Conservation (phyloP, 2,329 filamentous ascomycete species). For the Cytospora chrysosperma region DNA sequence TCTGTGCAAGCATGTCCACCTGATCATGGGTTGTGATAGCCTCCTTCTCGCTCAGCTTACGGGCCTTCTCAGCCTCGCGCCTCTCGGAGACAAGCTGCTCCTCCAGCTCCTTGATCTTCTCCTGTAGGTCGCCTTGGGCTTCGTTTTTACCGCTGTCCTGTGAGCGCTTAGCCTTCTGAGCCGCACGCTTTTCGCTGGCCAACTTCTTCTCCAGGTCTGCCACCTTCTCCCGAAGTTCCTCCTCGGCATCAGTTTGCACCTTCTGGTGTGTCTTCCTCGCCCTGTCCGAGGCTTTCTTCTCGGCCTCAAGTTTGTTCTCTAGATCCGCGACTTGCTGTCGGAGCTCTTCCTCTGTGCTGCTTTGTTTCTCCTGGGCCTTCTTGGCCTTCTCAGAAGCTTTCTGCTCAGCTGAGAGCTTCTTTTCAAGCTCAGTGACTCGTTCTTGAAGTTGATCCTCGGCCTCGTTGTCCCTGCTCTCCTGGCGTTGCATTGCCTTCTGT, state of each 20-base stretch:
- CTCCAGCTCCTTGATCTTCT: slow-evolving; percentile 34
- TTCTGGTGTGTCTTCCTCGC: slow-evolving; percentile 28
- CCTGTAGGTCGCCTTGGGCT: slow-evolving; percentile 31
- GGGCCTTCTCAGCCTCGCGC: slow-evolving; percentile 30
- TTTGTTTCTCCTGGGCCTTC: slow-evolving; percentile 31
- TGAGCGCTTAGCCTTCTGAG: slow-evolving; percentile 35
- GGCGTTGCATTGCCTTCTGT: slow-evolving; percentile 31
- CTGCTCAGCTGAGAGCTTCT: slow-evolving; percentile 21
- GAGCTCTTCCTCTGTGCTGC: slow-evolving; percentile 13
- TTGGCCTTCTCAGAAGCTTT: slow-evolving; percentile 34
- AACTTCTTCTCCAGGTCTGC: slow-evolving; percentile 36
- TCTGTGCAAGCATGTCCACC: slow-evolving; percentile 66
- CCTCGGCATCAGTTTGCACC: slow-evolving; percentile 40
- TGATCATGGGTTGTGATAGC: slow-evolving; percentile 61
- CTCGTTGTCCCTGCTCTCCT: slow-evolving; percentile 34
- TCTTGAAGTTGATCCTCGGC: slow-evolving; percentile 43
- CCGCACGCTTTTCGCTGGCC: slow-evolving; percentile 21
- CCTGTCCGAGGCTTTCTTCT: slow-evolving; percentile 46
- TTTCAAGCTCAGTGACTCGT: slow-evolving; percentile 37
- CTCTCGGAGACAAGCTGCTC: slow-evolving; percentile 42
- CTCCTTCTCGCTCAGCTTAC: slow-evolving; percentile 51
- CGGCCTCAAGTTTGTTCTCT: slow-evolving; percentile 58
- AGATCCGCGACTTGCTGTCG: slow-evolving; percentile 17
- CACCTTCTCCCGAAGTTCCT: slow-evolving; percentile 41
- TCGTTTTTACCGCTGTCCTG: slow-evolving; percentile 35